phyloP scores from a whole-genome alignment of 164 flowering plant genomes.

The Taxillus chinensis region DNA sequence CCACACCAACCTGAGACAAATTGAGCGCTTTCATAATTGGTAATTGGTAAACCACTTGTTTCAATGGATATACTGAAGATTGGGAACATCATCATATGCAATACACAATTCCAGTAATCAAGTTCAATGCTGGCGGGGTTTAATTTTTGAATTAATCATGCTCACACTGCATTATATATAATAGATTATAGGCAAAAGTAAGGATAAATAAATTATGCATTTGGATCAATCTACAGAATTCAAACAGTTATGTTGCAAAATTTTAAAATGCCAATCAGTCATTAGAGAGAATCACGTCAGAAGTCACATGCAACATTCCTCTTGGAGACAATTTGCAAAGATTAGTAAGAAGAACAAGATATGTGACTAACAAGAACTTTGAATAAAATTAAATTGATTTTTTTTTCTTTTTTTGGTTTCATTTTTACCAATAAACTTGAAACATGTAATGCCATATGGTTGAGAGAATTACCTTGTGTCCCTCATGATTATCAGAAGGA shows the following conservation, averaged over 20 bases:
- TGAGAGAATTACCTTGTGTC: constrained; percentile 24
- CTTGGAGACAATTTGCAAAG: no score
- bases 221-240: background rate
- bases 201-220: background rate
- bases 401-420: no score
- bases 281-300: background rate
- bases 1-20: constrained; percentile 9
- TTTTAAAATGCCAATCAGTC: background rate
- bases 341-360: background rate
- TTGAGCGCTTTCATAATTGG: no score
- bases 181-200: background rate
- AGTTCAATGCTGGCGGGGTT: no score
- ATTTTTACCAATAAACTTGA: background rate
- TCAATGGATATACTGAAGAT: no score
- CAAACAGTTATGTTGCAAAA: background rate
- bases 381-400: no score
- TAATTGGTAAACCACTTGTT: no score
- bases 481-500: constrained; percentile 15
- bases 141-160: no score
- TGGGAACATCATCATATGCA: no score
- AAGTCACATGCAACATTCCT: no score
- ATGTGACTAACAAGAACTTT: background rate
- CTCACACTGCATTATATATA: no score
- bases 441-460: background rate
- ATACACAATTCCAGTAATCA: no score